Evolutionary conservation across 1,139 yeast species (phyloP).

Genomic region (Saccharomyces hybrid): DNA sequence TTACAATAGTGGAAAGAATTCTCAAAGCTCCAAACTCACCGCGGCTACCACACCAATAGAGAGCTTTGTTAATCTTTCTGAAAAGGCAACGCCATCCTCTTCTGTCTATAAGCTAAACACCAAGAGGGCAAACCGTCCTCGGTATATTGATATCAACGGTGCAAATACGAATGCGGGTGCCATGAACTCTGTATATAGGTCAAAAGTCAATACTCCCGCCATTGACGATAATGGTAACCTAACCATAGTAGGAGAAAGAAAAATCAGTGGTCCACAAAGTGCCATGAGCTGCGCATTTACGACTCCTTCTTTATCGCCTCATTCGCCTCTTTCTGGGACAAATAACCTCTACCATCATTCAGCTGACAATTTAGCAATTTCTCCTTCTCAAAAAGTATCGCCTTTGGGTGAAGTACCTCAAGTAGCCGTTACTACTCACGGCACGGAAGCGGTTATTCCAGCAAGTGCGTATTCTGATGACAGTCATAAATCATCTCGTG

Average conservation of each 20-base stretch:
- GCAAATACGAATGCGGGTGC: neutral
- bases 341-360: neutral
- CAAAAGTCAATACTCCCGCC: slow-evolving; percentile 30
- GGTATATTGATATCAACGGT: neutral
- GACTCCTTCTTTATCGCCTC: neutral
- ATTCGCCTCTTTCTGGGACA: neutral
- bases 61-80: slow-evolving; percentile 7
- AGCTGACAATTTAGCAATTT: neutral
- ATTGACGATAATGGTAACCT: slow-evolving; percentile 33
- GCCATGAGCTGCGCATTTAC: slow-evolving; percentile 7
- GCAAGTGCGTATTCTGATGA: neutral
- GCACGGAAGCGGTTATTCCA: neutral
- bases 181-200: slow-evolving; percentile 7
- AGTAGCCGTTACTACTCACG: neutral
- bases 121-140: neutral
- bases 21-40: neutral
- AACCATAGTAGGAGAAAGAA: slow-evolving; percentile 26
- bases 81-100: slow-evolving; percentile 2
- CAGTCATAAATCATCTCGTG: neutral
- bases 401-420: neutral
- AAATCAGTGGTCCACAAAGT: slow-evolving; percentile 8
- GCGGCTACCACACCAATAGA: neutral
- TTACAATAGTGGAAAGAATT: neutral
- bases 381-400: neutral
- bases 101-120: neutral